Percentiles rank a stretch among this genome's conserved stretches.
phyloP scores from a whole-genome alignment of 176 grass and related monocot species.

The Zoysia japonica region DNA sequence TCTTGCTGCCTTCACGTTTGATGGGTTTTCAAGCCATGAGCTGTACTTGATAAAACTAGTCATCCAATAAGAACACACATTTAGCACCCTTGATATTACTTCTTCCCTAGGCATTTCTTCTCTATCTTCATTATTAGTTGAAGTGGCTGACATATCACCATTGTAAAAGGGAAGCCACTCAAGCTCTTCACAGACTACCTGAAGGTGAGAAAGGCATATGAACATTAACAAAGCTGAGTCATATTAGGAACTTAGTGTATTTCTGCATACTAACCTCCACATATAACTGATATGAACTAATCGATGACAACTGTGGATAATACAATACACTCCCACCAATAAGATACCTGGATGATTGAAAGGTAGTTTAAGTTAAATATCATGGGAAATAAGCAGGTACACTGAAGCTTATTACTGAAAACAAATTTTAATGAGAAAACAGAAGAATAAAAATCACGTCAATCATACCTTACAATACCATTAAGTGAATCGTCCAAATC shows the following conservation, averaged over 20 bases:
- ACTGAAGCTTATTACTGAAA: constrained; percentile 30
- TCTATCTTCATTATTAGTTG: constrained; percentile 56
- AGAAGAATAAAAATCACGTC: constrained; percentile 23
- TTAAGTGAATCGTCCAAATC: constrained; percentile 69
- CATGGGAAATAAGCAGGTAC: constrained; percentile 16
- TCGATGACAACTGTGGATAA: constrained; percentile 96
- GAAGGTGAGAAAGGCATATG: constrained; percentile 39
- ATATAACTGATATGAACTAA: constrained; percentile 98
- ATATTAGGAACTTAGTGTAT: constrained; percentile 27
- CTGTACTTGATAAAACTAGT: constrained; percentile 93
- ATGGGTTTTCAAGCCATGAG: constrained; percentile 89
- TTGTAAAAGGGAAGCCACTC: constrained; percentile 97
- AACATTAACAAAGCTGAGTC: constrained; percentile 25
- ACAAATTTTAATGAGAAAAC: constrained; percentile 10
- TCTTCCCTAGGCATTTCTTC: constrained; percentile 56
- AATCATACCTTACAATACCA: constrained; percentile 78
- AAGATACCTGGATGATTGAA: constrained; percentile 74
- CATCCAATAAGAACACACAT: constrained; percentile 90
- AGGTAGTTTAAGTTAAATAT: constrained; percentile 17
- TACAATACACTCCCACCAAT: constrained; percentile 96
- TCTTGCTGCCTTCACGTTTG: constrained; percentile 84
- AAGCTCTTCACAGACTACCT: constrained; percentile 96
- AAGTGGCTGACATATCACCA: constrained; percentile 47
- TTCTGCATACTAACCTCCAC: constrained; percentile 80
- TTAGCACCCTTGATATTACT: constrained; percentile 70